These are phyloP conservation scores for Lyophyllum decastes DNA, from an alignment of 768 basidiomycete species.

Conservation along the genomic window DNA sequence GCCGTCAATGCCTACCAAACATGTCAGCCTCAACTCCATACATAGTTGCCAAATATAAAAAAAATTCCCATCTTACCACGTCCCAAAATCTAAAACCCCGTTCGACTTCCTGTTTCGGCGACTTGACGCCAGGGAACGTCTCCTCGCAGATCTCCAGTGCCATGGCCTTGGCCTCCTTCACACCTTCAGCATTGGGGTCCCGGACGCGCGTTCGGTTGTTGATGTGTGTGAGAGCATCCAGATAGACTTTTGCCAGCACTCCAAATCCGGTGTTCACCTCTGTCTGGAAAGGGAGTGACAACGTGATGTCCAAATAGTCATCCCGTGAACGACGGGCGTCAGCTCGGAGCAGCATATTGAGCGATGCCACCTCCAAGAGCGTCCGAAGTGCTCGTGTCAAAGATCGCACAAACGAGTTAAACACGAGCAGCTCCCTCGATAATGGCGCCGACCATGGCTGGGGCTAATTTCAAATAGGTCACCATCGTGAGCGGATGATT, in stretches of 20 bases:
- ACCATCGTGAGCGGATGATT: slow-evolving; percentile 1
- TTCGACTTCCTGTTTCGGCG: slow-evolving; percentile 86
- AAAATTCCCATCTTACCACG: slow-evolving; percentile 61
- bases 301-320: slow-evolving; percentile 88
- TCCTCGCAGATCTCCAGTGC: slow-evolving; percentile 93
- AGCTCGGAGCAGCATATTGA: slow-evolving; percentile 90
- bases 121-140: slow-evolving; percentile 91
- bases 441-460: slow-evolving; percentile 95
- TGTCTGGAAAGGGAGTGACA: slow-evolving; percentile 91
- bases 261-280: slow-evolving; percentile 99
- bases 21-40: slow-evolving; percentile 3
- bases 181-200: slow-evolving; percentile 76
- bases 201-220: slow-evolving; percentile 78
- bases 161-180: slow-evolving; percentile 79
- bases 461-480: slow-evolving; percentile 44
- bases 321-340: slow-evolving; percentile 88
- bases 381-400: slow-evolving; percentile 89
- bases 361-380: slow-evolving; percentile 84
- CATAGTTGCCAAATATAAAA: slow-evolving; percentile 2
- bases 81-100: slow-evolving; percentile 99
- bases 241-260: slow-evolving; percentile 93
- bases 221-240: slow-evolving; percentile 89
- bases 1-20: slow-evolving; percentile 72
- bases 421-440: slow-evolving; percentile 94
- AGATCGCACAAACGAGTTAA: slow-evolving; percentile 96